Evolutionary conservation across 2,329 filamentous ascomycete genomes (phyloP).

Genomic region (Penicillium concentricum): DNA sequence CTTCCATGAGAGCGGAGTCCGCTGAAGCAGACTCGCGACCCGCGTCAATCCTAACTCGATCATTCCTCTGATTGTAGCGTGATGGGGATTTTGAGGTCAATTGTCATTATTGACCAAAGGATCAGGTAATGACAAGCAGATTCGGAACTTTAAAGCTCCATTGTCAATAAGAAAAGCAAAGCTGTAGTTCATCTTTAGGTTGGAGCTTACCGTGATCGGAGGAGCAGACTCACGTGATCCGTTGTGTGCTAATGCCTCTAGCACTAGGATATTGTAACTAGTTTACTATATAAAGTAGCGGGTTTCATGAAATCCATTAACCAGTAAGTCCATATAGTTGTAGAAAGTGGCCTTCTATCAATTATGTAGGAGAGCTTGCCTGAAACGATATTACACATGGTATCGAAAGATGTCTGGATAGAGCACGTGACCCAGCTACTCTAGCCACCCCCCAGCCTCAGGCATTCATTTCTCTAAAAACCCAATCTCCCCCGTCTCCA

Average conservation of each 20-base stretch:
- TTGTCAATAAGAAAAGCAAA: background rate
- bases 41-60: slow-evolving; percentile 63
- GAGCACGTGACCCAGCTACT: background rate
- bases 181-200: background rate
- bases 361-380: too few species aligned
- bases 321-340: background rate
- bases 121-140: background rate
- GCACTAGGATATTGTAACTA: too few species aligned
- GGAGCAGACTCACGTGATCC: background rate
- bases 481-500: slow-evolving; percentile 22
- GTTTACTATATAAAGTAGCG: too few species aligned
- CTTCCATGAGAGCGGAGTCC: slow-evolving; percentile 65
- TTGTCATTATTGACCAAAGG: background rate
- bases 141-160: background rate
- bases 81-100: background rate
- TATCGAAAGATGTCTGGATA: background rate
- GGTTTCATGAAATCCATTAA: background rate
- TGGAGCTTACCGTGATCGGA: slow-evolving; percentile 1
- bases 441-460: slow-evolving; percentile 15
- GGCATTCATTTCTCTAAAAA: slow-evolving; percentile 17
- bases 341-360: background rate
- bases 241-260: background rate
- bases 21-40: slow-evolving; percentile 56
- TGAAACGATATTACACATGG: background rate
- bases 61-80: slow-evolving; percentile 43